Base-by-base conservation (phyloP, 2,329 filamentous ascomycete genomes). In the Xylariomycetidae sp. region DNA sequence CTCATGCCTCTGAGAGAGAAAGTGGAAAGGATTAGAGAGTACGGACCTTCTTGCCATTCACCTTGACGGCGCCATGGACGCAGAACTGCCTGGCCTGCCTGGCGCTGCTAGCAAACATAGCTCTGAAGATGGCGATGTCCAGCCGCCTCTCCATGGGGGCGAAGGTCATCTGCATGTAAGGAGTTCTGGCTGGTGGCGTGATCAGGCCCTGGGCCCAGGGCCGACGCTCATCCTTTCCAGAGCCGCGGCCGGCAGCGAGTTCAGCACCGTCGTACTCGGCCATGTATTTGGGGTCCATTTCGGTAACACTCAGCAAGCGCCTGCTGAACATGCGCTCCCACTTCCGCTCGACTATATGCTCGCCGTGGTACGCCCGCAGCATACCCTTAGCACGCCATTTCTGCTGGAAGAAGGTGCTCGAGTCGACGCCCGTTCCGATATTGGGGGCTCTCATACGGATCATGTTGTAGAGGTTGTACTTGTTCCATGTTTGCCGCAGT, bases 151-250 rank as follows among this genome's bases (percentile, higher is more conserved):
- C 92, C 55, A 94, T 69, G 5, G 92, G 92, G 38, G 87, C 87
- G 66, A 86, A 98, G 3, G 85, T 82, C 90, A 97, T 97, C 57
- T 90, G 82, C 82, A 94, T 94, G 57, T 94, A 97, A 6, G 92
- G 92, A 19, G 85, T 94, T 55, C 70, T 70, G 23, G n/a, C 14
- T 10, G 16, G 30, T 29, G 25, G 49, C 36, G 16, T 2, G 17
- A 48, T 30, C 1, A 0, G 1, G 0, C 4, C 2, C 0, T n/a
- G 3, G 17, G 40, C 16, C 42, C 42, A 45, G 18, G 38, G 40
- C 27, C 49, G 50, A 7, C 38, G 20, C 12, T 30, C 45, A 27
- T 73, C 66, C 39, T 75, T 56, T 3, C 92, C 92, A 9, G 82
- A 84, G 12, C 92, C 92, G 51, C 92, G 75, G 31, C 92, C 92